Evolutionary conservation across 352 stramenopile genomes (phyloP), one percentile per base, ranked within the genome.

Genomic region (Globisporangium parvum): DNA sequence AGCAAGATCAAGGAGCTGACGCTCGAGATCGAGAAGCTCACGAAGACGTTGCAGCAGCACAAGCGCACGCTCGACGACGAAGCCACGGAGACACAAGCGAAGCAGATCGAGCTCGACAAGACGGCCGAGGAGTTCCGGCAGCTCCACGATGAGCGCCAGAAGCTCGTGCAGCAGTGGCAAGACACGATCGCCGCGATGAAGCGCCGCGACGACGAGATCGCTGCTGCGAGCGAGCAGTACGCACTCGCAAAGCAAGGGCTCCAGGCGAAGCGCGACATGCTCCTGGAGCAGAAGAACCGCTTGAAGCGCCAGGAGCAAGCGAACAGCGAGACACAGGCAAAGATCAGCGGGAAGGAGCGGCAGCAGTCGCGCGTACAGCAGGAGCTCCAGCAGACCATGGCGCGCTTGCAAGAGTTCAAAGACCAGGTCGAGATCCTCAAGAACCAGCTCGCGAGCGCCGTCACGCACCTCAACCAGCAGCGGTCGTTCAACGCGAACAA

Each of bases 61-160:
- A 87, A 82, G 59, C 77, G 84, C 23, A 63, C 72, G 31, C 74
- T 87, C n/a, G 82, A 90, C 40, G 75, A 88, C 47, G 82, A 92
- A 59, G 76, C 80, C 2, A 98, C 91, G 1, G 92, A 98, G 62
- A 98, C 91, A n/a, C 85, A 96, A 49, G 90, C 91, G 8, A 96
- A 96, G 57, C 92, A 98, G 72, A 97, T 98, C 50, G 95, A 98
- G 65, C 71, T 98, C 14, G 93, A 98, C 67, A 96, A 97, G 65
- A 96, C 95, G 1, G 93, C 94, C 0, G 84, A 97, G 21, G 91
- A 97, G 53, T 98, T 98, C 60, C 89, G 89, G 20, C 77, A 74
- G 52, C 80, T 97, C 41, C 96, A 98, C 60, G 76, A 85, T 47
- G 95, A 98, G 71, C 80, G 94, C 35, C 91, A 97, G 52, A 80